These are phyloP conservation scores for Ophiostoma sp. DNA, from an alignment of 2,329 filamentous ascomycete species.

Conservation along the genomic window DNA sequence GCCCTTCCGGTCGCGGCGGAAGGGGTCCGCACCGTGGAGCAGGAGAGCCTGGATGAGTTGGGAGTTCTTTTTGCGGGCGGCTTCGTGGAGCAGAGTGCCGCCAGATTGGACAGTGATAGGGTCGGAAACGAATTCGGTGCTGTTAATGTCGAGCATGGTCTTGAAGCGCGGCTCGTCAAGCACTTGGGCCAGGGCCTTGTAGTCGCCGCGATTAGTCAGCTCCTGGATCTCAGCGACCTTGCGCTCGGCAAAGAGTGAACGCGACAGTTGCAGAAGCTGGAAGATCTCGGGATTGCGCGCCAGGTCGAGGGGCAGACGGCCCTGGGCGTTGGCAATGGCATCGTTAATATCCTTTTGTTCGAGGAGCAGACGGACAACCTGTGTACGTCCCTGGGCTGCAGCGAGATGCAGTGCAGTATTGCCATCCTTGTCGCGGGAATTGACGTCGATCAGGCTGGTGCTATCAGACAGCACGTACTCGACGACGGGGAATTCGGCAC, in stretches of 20 bases:
- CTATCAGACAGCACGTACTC: slow-evolving; percentile 87
- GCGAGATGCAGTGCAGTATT: slow-evolving; percentile 91
- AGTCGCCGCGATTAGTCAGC: slow-evolving; percentile 65
- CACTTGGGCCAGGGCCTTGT: slow-evolving; percentile 70
- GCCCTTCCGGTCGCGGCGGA: slow-evolving; percentile 88
- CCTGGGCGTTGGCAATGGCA: slow-evolving; percentile 74
- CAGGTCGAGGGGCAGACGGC: slow-evolving; percentile 79
- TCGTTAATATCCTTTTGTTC: slow-evolving; percentile 84
- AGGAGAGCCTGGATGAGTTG: slow-evolving; percentile 84
- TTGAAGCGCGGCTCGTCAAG: slow-evolving; percentile 81
- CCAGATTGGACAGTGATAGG: slow-evolving; percentile 69
- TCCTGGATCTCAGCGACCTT: slow-evolving; percentile 81
- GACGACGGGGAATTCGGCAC: slow-evolving; percentile 84
- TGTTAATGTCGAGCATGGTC: slow-evolving; percentile 86
- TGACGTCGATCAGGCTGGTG: slow-evolving; percentile 66
- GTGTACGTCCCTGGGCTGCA: slow-evolving; percentile 70
- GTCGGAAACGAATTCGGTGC: slow-evolving; percentile 80
- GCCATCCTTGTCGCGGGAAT: slow-evolving; percentile 84
- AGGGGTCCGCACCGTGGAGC: slow-evolving; percentile 92
- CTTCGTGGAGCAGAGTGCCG: slow-evolving; percentile 91
- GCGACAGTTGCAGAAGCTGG: slow-evolving; percentile 83
- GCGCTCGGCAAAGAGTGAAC: slow-evolving; percentile 81
- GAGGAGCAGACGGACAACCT: slow-evolving; percentile 76
- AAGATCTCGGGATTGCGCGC: slow-evolving; percentile 92
- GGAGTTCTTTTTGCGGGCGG: slow-evolving; percentile 78